phyloP scores from a whole-genome alignment of 2,329 filamentous ascomycete genomes.

The Emmonsiellopsis sp. region DNA sequence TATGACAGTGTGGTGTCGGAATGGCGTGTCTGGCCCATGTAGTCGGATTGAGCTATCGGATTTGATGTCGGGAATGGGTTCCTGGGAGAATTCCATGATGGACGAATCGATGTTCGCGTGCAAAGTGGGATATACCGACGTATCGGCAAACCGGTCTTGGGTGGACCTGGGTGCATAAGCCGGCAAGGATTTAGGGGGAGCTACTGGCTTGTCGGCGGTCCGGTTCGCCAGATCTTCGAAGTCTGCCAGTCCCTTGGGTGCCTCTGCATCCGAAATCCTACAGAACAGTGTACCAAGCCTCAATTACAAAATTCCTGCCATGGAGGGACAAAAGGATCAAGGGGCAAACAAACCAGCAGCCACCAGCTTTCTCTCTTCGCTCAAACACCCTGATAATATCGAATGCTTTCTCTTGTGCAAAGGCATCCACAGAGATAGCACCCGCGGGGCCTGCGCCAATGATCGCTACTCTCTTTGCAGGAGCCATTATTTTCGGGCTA shows the following conservation, averaged over 20 bases:
- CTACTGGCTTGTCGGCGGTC: conserved; percentile 42
- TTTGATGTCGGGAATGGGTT: conserved; percentile 38
- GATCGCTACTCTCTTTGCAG: conserved; percentile 50
- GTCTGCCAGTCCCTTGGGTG: conserved; percentile 33
- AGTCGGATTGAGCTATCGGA: conserved; percentile 35
- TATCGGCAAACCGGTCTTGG: conserved; percentile 47
- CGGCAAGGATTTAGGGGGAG: conserved; percentile 42
- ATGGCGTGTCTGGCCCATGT: conserved; percentile 52
- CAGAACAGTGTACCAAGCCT: not conserved
- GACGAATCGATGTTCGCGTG: conserved; percentile 55
- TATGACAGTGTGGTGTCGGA: conserved; percentile 53
- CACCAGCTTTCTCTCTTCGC: conserved; percentile 66
- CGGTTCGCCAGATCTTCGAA: conserved; percentile 41
- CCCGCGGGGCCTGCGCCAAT: conserved; percentile 77
- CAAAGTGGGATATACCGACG: conserved; percentile 53
- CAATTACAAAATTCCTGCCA: not conserved
- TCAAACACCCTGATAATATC: conserved; percentile 68
- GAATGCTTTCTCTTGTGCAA: conserved; percentile 46
- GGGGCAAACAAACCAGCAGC: conserved; percentile 73
- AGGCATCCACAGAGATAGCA: not conserved
- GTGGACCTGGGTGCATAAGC: conserved; percentile 33
- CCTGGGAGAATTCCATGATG: conserved; percentile 53
- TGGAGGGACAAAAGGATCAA: too few relatives aligned
- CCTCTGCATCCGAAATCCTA: conserved; percentile 22
- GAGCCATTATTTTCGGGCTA: not conserved